These are phyloP conservation scores for Penicillium sp. DNA, from an alignment of 2,329 filamentous ascomycete genomes.

Conservation along the genomic window DNA sequence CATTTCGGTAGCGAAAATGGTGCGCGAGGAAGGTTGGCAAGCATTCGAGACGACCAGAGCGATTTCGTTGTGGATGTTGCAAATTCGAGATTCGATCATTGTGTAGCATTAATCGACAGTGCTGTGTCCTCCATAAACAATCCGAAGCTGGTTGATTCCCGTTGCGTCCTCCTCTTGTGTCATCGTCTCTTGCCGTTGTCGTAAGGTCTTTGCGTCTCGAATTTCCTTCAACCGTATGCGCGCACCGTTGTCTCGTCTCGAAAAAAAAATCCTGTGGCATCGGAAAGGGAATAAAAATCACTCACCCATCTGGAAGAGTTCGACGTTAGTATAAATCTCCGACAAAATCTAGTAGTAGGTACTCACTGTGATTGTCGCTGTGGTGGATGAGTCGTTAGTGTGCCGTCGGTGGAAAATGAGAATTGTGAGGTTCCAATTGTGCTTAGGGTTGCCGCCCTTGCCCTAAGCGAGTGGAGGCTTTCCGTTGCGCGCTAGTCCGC, in stretches of 20 bases:
- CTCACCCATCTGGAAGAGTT: conserved; percentile 59
- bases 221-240: conserved; percentile 30
- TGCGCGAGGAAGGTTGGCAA: conserved; percentile 18
- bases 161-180: conserved; percentile 6
- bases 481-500: conserved; percentile 28
- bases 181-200: conserved; percentile 3
- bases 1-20: conserved; percentile 11
- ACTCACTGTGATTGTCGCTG: conserved; percentile 54
- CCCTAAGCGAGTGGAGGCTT: conserved; percentile 39
- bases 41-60: conserved; percentile 6
- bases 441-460: conserved; percentile 45
- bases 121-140: conserved; percentile 4
- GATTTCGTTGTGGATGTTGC: conserved; percentile 15
- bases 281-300: conserved; percentile 31
- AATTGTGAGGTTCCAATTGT: conserved; percentile 42
- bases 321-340: conserved; percentile 28
- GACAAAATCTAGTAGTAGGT: conserved; percentile 16
- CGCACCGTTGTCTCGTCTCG: conserved; percentile 29
- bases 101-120: conserved; percentile 7
- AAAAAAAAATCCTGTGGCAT: conserved; percentile 23
- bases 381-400: conserved; percentile 44
- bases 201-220: conserved; percentile 12
- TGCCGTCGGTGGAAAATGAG: conserved; percentile 37
- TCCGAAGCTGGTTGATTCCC: background rate
- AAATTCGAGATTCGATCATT: conserved; percentile 14